A percentile compares a stretch with the other conserved stretches of the same genome.
Conservation (phyloP, 225 moss, liverwort and hornwort genomes). For the Sphagnum tenellum region DNA sequence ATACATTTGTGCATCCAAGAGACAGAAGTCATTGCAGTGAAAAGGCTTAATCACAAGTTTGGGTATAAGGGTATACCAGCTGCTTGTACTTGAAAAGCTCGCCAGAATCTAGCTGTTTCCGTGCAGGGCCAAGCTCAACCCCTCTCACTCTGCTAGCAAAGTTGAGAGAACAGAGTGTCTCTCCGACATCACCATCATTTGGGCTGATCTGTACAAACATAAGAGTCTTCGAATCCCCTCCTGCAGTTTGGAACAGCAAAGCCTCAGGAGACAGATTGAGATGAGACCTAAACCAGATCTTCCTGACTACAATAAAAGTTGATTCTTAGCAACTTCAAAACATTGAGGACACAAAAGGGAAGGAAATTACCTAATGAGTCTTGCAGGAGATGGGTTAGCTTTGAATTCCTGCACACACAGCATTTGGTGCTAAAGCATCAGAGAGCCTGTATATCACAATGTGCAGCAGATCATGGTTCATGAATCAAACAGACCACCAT, state of each 20-base stretch:
- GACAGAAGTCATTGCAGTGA: too few species aligned
- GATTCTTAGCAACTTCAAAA: neutral
- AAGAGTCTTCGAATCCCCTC: conserved; percentile 86
- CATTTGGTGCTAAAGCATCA: neutral
- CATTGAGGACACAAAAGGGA: neutral
- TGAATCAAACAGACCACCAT: too few species aligned
- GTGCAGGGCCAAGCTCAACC: conserved; percentile 87
- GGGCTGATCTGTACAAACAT: conserved; percentile 99
- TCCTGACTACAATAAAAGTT: too few species aligned
- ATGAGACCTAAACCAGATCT: neutral
- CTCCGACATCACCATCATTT: conserved; percentile 71
- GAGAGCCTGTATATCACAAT: neutral
- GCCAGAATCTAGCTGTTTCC: conserved; percentile 80
- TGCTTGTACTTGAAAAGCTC: conserved; percentile 98
- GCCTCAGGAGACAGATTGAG: neutral
- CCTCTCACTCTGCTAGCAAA: conserved; percentile 96
- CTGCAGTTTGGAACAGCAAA: conserved; percentile 21
- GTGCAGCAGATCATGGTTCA: too few species aligned
- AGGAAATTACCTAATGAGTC: conserved; percentile 70
- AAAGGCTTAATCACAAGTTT: neutral
- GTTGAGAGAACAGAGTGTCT: conserved; percentile 81
- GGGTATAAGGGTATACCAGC: conserved; percentile 29
- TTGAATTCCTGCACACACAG: conserved; percentile 68
- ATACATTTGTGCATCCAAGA: too few species aligned
- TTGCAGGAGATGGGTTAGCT: conserved; percentile 88